Conservation (phyloP, 495 filamentous ascomycete species). For the Hypoxylon intermedium region DNA sequence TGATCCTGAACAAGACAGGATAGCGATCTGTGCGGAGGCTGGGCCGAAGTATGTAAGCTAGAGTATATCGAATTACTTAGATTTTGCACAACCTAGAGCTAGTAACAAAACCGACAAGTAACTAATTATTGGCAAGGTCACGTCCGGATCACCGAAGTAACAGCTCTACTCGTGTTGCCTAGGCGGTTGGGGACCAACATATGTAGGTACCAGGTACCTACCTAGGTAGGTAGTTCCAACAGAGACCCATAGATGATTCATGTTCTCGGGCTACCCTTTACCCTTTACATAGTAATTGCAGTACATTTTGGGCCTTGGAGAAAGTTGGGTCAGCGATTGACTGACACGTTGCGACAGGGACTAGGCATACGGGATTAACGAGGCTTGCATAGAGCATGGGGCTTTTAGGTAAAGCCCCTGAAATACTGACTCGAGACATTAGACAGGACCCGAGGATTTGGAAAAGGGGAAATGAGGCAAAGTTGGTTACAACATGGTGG, state of each 20-base stretch:
- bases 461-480: neutral
- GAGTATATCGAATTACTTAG: too few species aligned
- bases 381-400: neutral
- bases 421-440: neutral
- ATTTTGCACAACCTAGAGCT: too few species aligned
- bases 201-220: too few species aligned
- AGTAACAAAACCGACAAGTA: too few species aligned
- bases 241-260: slow-evolving; percentile 2
- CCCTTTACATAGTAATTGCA: neutral
- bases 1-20: too few species aligned
- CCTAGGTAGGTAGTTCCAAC: too few species aligned
- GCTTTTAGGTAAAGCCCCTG: neutral
- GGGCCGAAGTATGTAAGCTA: too few species aligned
- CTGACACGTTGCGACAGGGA: slow-evolving; percentile 25
- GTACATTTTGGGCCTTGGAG: slow-evolving; percentile 1
- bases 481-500: neutral
- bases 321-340: neutral
- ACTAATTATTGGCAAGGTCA: too few species aligned
- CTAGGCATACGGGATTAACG: neutral
- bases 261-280: neutral
- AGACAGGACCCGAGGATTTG: slow-evolving; percentile 1
- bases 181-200: too few species aligned
- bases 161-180: too few species aligned
- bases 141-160: too few species aligned
- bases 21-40: too few species aligned